phyloP scores from a whole-genome alignment of 2,329 filamentous ascomycete species.

The Fusarium sp. region DNA sequence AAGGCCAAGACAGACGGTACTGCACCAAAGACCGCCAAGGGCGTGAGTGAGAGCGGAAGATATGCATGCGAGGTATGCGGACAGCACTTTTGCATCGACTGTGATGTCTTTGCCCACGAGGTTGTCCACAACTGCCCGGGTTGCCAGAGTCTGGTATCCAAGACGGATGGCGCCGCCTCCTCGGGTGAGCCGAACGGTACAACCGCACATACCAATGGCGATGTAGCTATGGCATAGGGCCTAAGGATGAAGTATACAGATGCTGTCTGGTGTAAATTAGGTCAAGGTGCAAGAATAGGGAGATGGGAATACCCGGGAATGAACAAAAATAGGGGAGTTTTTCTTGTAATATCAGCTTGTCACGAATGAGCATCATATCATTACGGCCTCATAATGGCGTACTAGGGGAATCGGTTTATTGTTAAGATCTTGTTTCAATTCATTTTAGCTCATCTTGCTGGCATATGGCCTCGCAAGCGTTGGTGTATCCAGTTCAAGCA shows the following conservation, averaged over 20 bases:
- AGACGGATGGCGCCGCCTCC: slow-evolving; percentile 31
- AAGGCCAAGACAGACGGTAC: slow-evolving; percentile 44
- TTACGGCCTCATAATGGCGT: slow-evolving; percentile 27
- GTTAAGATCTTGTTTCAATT: slow-evolving; percentile 19
- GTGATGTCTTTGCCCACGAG: slow-evolving; percentile 95
- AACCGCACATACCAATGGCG: slow-evolving; percentile 55
- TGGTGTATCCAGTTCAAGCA: slow-evolving; percentile 26
- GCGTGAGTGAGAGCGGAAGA: slow-evolving; percentile 86
- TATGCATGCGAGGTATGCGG: slow-evolving; percentile 92
- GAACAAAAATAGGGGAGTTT: slow-evolving; percentile 25
- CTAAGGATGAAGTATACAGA: background rate
- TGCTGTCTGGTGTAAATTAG: background rate
- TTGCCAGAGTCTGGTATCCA: slow-evolving; percentile 72
- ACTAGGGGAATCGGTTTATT: slow-evolving; percentile 18
- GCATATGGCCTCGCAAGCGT: slow-evolving; percentile 10
- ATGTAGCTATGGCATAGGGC: slow-evolving; percentile 59
- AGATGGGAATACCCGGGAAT: slow-evolving; percentile 34
- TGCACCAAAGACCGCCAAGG: slow-evolving; percentile 60
- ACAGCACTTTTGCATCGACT: slow-evolving; percentile 97
- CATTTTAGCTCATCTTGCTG: slow-evolving; percentile 11
- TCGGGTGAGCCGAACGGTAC: slow-evolving; percentile 51
- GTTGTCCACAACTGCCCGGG: slow-evolving; percentile 96
- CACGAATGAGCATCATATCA: slow-evolving; percentile 17
- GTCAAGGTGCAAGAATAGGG: background rate
- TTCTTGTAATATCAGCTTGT: slow-evolving; percentile 28